Percentiles rank a stretch among this genome's conserved stretches.
Evolutionary conservation across 2,329 filamentous ascomycete species (phyloP).

Genomic region (Alternaria sp.): DNA sequence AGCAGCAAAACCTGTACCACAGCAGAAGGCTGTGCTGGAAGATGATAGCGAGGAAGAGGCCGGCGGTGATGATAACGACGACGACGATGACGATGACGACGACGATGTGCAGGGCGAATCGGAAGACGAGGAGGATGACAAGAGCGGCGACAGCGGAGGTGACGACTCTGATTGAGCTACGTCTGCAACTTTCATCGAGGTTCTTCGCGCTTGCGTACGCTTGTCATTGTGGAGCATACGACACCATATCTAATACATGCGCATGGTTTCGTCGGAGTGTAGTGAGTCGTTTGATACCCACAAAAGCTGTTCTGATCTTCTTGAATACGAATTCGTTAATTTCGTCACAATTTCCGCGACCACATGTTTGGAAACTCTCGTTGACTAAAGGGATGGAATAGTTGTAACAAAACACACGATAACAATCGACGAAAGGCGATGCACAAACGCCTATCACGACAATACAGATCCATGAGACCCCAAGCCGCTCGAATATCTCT

Average conservation of each 20-base stretch:
- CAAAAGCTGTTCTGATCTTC: neutral
- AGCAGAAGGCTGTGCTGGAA: slow-evolving; percentile 30
- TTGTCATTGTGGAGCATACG: neutral
- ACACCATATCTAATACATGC: neutral
- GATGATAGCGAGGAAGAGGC: slow-evolving; percentile 34
- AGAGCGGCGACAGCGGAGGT: slow-evolving; percentile 18
- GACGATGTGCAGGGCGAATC: slow-evolving; percentile 27
- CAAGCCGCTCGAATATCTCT: neutral
- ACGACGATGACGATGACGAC: slow-evolving; percentile 22
- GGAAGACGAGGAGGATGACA: slow-evolving; percentile 18
- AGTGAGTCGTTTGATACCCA: neutral
- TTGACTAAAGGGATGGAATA: neutral
- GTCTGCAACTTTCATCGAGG: neutral
- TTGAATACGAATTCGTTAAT: neutral
- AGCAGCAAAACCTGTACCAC: slow-evolving; percentile 20
- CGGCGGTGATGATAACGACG: slow-evolving; percentile 19
- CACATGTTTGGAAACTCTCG: neutral
- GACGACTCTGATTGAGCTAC: slow-evolving; percentile 33
- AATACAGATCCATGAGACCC: neutral
- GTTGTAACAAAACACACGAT: neutral
- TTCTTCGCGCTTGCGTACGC: neutral
- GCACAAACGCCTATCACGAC: neutral
- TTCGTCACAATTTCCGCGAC: neutral
- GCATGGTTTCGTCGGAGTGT: neutral
- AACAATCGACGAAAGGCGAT: neutral